Base-by-base conservation (phyloP, 257 asterid genomes). In the Fraxinus americana region DNA sequence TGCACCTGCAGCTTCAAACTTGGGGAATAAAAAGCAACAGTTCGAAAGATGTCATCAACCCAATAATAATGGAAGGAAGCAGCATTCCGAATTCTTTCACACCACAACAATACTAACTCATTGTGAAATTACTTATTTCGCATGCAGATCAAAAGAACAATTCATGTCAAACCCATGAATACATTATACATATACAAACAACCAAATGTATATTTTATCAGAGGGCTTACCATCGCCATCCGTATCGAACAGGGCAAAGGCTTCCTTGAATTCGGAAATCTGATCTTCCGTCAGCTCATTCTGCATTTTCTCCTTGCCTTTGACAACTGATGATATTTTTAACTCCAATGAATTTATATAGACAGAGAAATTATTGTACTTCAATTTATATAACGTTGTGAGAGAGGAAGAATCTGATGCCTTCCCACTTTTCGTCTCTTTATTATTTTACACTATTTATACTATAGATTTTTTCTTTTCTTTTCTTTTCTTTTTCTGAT, bases 201-300 rank as follows among this genome's bases (percentile, higher is more conserved):
- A 67, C 54, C 32, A 11, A 21, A 70, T 30, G 69, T 2, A 78
- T 4, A 52, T 4, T 52, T 19, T 1, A 52, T 16, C 23, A 6
- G 34, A 76, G 78, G 75, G 76, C 89, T 78, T 70, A 86, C 89
- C 89, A 71, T 86, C 85, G 68, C 87, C 89, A 73, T 86, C 86
- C 82, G 83, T 86, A 83, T 86, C 90, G 78, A 86, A 86, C 32
- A 86, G 86, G 63, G 87, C 74, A 75, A 86, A 86, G 9, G 90
- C 90, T 74, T 86, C 90, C 86, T 83, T 86, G 82, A 86, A 86
- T 77, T 86, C 86, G 38, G 86, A 83, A 86, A 83, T 79, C 87
- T 86, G 90, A 74, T 81, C 86, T 67, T 81, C 83, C 68, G 87
- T 83, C 39, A 86, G 79, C 86, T 81, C 86, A 81, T 79, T 83